A percentile compares a stretch with the other conserved stretches of the same genome.
Evolutionary conservation across 148 eudicot species (phyloP).

Genomic region (Limonium bicolor): DNA sequence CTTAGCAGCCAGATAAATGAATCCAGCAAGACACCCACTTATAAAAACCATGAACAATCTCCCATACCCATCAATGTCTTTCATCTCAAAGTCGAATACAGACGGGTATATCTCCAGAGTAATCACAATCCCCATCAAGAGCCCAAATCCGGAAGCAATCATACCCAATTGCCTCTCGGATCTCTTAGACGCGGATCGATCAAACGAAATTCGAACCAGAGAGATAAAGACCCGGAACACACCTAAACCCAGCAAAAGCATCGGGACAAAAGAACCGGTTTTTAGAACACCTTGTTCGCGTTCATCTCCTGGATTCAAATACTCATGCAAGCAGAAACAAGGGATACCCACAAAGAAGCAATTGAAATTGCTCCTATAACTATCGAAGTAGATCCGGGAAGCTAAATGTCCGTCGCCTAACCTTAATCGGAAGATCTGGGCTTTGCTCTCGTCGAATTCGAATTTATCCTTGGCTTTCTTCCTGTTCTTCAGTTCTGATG

Average conservation of each 20-base stretch:
- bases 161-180: constrained; percentile 59
- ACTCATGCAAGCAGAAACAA: constrained; percentile 37
- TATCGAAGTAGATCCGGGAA: constrained; percentile 44
- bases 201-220: constrained; percentile 42
- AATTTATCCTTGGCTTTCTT: constrained; percentile 49
- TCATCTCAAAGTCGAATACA: constrained; percentile 45
- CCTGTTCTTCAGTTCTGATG: constrained; percentile 49
- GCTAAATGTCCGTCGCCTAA: constrained; percentile 66
- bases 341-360: constrained; percentile 22
- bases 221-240: constrained; percentile 36
- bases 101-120: constrained; percentile 33
- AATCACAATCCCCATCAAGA: constrained; percentile 29
- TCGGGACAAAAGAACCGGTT: constrained; percentile 55
- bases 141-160: constrained; percentile 39
- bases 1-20: constrained; percentile 52
- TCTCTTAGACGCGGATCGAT: constrained; percentile 67
- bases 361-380: constrained; percentile 39
- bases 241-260: constrained; percentile 32
- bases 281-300: constrained; percentile 31
- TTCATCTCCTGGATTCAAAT: constrained; percentile 16
- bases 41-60: constrained; percentile 27
- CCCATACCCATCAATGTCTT: constrained; percentile 45
- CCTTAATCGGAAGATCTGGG: constrained; percentile 89
- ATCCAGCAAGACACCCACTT: constrained; percentile 46
- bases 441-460: constrained; percentile 86